Evolutionary conservation across 768 basidiomycete species (phyloP).

Genomic region (Mycena indigotica): DNA sequence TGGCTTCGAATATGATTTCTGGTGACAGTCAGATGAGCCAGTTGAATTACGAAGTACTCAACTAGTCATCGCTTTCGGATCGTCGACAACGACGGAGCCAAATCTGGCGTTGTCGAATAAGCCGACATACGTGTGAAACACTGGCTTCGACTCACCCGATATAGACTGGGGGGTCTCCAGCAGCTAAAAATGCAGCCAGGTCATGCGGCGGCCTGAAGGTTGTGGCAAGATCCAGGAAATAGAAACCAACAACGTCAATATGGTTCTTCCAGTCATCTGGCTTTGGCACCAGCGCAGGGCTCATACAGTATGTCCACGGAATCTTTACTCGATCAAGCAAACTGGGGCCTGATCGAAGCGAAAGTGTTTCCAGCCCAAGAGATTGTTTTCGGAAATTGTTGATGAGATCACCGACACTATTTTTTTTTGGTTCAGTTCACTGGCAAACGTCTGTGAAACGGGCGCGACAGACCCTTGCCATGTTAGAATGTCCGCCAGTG

Average conservation of each 20-base stretch:
- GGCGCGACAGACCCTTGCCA: slow-evolving; percentile 61
- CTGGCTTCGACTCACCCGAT: slow-evolving; percentile 46
- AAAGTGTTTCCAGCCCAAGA: slow-evolving; percentile 51
- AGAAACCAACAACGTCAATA: slow-evolving; percentile 68
- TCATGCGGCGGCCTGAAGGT: slow-evolving; percentile 51
- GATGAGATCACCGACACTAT: slow-evolving; percentile 61
- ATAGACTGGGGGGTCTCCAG: slow-evolving; percentile 57
- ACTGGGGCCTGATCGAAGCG: slow-evolving; percentile 50
- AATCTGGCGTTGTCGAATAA: slow-evolving; percentile 39
- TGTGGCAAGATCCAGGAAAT: slow-evolving; percentile 57
- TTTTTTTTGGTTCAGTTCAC: no score
- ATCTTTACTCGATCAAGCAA: slow-evolving; percentile 55
- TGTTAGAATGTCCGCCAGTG: slow-evolving; percentile 59
- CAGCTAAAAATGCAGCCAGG: slow-evolving; percentile 49
- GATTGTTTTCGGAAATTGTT: slow-evolving; percentile 55
- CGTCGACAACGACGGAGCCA: slow-evolving; percentile 61
- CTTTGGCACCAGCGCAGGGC: slow-evolving; percentile 57
- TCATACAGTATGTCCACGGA: slow-evolving; percentile 69
- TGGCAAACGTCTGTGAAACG: no score
- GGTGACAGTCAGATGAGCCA: background rate
- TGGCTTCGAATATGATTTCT: slow-evolving; percentile 64
- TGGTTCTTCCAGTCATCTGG: slow-evolving; percentile 65
- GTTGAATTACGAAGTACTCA: slow-evolving; percentile 10
- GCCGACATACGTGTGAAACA: background rate
- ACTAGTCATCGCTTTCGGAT: slow-evolving; percentile 56